phyloP scores from a whole-genome alignment of 2,329 filamentous ascomycete genomes.

The Helicocarpus griseus region DNA sequence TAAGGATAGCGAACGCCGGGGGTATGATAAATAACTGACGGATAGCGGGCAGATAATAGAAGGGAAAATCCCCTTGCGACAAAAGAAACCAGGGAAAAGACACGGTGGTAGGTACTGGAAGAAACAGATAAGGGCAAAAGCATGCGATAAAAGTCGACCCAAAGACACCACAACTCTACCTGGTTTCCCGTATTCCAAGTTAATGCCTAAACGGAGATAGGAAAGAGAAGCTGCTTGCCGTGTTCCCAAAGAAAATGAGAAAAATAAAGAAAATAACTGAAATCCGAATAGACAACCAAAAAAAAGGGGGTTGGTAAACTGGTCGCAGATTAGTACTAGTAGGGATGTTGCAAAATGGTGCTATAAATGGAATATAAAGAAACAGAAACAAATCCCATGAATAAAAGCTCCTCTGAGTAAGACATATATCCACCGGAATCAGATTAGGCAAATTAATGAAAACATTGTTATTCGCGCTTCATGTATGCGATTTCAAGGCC shows the following conservation, averaged over 20 bases:
- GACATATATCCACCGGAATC: not conserved
- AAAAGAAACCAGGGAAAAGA: not conserved
- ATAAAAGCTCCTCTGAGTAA: not conserved
- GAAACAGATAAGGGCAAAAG: not conserved
- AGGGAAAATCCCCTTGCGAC: too few species aligned
- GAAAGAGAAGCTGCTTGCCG: not conserved
- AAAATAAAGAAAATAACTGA: not conserved
- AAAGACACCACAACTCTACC: conserved; percentile 3
- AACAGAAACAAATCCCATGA: not conserved
- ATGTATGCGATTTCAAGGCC: not conserved
- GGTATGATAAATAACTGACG: not conserved
- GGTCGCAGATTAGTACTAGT: too few species aligned
- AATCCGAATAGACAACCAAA: not conserved
- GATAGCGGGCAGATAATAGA: not conserved
- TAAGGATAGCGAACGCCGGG: not conserved
- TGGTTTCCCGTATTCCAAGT: not conserved
- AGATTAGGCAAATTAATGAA: not conserved
- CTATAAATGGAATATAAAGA: not conserved
- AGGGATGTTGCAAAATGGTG: not conserved
- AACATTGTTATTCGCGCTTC: not conserved
- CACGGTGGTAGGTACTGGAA: too few species aligned
- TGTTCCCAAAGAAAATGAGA: not conserved
- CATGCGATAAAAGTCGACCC: not conserved
- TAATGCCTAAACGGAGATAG: not conserved
- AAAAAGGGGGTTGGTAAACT: not conserved